These are phyloP conservation scores for Boletus rex-veris DNA, from an alignment of 768 basidiomycete genomes.

Conservation along the genomic window DNA sequence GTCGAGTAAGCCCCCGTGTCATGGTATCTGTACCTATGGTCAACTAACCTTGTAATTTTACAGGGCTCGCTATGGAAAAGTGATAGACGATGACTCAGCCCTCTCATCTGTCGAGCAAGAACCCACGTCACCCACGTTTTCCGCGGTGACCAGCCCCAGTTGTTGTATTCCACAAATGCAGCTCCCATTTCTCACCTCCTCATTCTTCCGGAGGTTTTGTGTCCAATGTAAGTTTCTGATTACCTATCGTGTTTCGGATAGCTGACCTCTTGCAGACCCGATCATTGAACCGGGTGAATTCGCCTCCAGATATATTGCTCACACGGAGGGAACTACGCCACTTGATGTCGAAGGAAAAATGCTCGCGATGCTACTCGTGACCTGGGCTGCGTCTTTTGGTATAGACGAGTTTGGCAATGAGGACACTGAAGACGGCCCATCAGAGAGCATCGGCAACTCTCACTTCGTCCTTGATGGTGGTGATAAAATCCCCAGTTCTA, in stretches of 20 bases:
- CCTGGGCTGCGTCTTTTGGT: conserved; percentile 90
- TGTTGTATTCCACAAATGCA: conserved; percentile 68
- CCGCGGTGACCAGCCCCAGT: conserved; percentile 22
- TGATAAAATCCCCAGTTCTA: conserved; percentile 33
- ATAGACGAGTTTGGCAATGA: conserved; percentile 74
- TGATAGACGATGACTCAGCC: conserved; percentile 39
- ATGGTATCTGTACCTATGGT: not conserved
- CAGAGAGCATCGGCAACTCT: conserved; percentile 1
- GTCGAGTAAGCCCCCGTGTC: conserved; percentile 60
- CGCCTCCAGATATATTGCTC: conserved; percentile 64
- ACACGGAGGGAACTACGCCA: conserved; percentile 54
- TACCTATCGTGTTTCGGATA: not conserved
- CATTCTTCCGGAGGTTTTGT: conserved; percentile 82
- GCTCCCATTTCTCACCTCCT: conserved; percentile 75
- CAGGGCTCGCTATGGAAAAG: conserved; percentile 79
- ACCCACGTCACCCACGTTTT: conserved; percentile 9
- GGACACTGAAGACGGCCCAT: conserved; percentile 8
- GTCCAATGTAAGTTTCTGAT: conserved; percentile 64
- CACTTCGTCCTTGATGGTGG: conserved; percentile 17
- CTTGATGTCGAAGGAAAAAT: conserved; percentile 74
- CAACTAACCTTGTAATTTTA: conserved; percentile 3
- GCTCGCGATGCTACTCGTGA: conserved; percentile 74
- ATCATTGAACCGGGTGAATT: conserved; percentile 82
- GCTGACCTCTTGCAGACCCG: conserved; percentile 55
- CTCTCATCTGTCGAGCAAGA: conserved; percentile 22